A percentile compares a stretch with the other conserved stretches of the same genome.
Conservation (phyloP, 345 rosid species). For the Passiflora organensis region DNA sequence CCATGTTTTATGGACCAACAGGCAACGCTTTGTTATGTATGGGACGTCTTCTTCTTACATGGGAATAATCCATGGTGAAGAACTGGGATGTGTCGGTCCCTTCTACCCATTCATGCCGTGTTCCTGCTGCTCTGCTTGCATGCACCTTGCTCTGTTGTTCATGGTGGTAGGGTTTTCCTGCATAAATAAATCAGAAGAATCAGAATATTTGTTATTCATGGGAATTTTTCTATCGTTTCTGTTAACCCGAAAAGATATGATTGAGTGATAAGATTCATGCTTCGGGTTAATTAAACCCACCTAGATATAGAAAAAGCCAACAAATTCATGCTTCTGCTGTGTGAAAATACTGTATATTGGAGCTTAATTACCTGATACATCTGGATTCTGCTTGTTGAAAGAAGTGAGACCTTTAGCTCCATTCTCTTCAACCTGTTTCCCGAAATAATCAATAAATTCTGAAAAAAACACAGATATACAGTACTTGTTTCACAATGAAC, state of each 20-base stretch:
- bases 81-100: constrained; percentile 30
- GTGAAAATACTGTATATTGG: no score
- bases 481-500: neutral
- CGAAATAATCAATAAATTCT: neutral
- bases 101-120: constrained; percentile 32
- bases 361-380: constrained; percentile 13
- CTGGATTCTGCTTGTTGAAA: constrained; percentile 3
- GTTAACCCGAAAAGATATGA: no score
- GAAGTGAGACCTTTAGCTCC: constrained; percentile 4
- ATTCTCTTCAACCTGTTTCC: constrained; percentile 12
- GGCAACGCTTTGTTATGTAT: constrained; percentile 75
- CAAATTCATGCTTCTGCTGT: no score
- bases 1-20: constrained; percentile 36
- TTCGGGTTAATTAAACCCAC: no score
- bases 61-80: constrained; percentile 71
- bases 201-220: no score
- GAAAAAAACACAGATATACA: no score
- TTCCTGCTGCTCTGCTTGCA: constrained; percentile 26
- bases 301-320: no score
- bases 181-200: no score
- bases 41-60: constrained; percentile 59
- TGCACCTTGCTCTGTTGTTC: constrained; percentile 13
- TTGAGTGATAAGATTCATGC: no score
- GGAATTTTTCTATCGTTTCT: no score
- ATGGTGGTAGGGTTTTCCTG: constrained; percentile 28